Evolutionary conservation across 1,284 basidiomycete genomes (phyloP), one percentile per base, ranked within the genome.

Genomic region (Tetrapyrgos nigripes): DNA sequence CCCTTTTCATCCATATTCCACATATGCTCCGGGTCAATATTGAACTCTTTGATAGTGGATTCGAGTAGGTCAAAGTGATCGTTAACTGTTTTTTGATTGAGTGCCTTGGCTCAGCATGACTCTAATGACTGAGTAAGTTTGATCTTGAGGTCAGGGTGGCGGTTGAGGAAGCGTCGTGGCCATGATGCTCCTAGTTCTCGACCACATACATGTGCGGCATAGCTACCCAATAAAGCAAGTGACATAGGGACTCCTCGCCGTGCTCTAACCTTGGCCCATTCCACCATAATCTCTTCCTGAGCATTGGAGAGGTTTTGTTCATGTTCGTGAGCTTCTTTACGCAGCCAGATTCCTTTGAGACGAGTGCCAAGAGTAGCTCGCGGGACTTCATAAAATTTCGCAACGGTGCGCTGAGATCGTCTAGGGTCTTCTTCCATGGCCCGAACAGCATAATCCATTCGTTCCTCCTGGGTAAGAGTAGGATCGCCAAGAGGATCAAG

Each of bases 1-100:
- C 58, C 58, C 31, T 62, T 62, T 33, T 70, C 67, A 57, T 71
- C 69, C 65, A 68, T 66, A 44, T 70, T 70, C 21, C 60, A 70
- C 4, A 63, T 50, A 46, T 69, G 65, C 28, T 64, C 53, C 19
- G 54, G 59, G 14, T 62, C 55, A 17, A 71, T 64, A 9, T 63
- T 55, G 33, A 59, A 53, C 21, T 63, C 24, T 3, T n/a, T 24
- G 14, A 66, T 49, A 11, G 56, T 61, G 0, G 55, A 53, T 1
- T 31, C 28, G 17, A 68, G 55, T 9, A 63, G 26, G 0, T 60
- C 29, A 40, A 67, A 68, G 43, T 64, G 62, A 1, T 59, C 50
- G 4, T 60, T 28, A 0, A 67, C 63, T 24, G 31, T 43, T 4
- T 52, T 21, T 2, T 31, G 55, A 19, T 51, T 64, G 43, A 63